A percentile compares a stretch with the other conserved stretches of the same genome.
Conservation (phyloP, 1,284 basidiomycete genomes). For the Cryptococcus sp. region DNA sequence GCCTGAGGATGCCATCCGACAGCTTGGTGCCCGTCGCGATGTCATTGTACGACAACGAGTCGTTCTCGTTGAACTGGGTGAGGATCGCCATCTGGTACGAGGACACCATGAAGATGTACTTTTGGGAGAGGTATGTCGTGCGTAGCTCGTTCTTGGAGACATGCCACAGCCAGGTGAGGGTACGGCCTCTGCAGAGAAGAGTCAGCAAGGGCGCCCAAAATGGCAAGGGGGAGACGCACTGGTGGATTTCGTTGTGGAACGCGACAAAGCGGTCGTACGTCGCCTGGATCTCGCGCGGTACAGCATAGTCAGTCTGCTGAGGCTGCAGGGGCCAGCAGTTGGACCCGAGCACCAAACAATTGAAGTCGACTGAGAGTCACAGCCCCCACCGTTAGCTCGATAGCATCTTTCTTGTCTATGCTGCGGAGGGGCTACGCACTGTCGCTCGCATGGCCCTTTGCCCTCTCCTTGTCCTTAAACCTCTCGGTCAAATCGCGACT, state of each 20-base stretch:
- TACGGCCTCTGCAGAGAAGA: constrained; percentile 62
- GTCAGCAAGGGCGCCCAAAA: background rate
- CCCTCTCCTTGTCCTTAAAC: constrained; percentile 91
- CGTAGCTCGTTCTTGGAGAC: constrained; percentile 93
- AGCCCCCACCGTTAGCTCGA: background rate
- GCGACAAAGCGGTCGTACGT: constrained; percentile 89
- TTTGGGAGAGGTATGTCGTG: constrained; percentile 87
- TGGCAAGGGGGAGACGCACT: constrained; percentile 13
- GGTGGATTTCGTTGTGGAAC: constrained; percentile 76
- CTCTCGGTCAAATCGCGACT: constrained; percentile 94
- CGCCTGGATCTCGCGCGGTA: constrained; percentile 80
- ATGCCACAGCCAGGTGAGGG: constrained; percentile 97
- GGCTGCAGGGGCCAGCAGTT: constrained; percentile 94
- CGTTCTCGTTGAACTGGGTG: constrained; percentile 88
- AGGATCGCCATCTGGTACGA: constrained; percentile 94
- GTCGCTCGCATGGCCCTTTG: constrained; percentile 58
- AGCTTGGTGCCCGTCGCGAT: constrained; percentile 79
- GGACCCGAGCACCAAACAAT: constrained; percentile 88
- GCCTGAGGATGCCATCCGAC: constrained; percentile 74
- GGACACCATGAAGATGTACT: constrained; percentile 93
- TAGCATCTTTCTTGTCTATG: background rate
- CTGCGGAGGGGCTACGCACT: constrained; percentile 23
- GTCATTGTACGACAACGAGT: constrained; percentile 77
- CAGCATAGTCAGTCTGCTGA: constrained; percentile 77
- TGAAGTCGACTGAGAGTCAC: constrained; percentile 79